These are phyloP conservation scores for Penicillium maclennaniae DNA, from an alignment of 495 filamentous ascomycete genomes.

Conservation along the genomic window DNA sequence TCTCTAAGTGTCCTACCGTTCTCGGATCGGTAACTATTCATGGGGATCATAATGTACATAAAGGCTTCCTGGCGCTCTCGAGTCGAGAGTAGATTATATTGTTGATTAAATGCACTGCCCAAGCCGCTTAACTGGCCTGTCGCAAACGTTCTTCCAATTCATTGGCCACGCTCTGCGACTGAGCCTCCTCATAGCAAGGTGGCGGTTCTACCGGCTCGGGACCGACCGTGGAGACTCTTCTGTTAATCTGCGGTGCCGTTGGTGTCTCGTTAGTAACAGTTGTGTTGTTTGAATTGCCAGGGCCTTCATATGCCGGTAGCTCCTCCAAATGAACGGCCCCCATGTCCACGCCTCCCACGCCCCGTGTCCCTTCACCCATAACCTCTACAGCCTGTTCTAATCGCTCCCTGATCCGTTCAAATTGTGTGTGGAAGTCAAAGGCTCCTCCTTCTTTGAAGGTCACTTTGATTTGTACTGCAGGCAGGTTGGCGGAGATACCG, in stretches of 20 bases:
- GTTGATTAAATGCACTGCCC: background rate
- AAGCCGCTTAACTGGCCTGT: constrained; percentile 23
- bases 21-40: constrained; percentile 9
- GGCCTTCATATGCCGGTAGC: constrained; percentile 70
- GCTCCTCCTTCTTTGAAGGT: constrained; percentile 94
- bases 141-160: constrained; percentile 51
- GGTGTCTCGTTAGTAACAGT: constrained; percentile 5
- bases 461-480: constrained; percentile 72
- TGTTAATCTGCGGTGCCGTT: constrained; percentile 9
- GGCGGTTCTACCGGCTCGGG: constrained; percentile 71
- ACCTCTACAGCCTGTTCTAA: constrained; percentile 75
- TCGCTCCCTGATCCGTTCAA: constrained; percentile 80
- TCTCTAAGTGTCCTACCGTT: background rate
- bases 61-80: background rate
- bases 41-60: constrained; percentile 22
- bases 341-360: constrained; percentile 50
- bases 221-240: constrained; percentile 15
- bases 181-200: constrained; percentile 89
- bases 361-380: constrained; percentile 47
- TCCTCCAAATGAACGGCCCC: constrained; percentile 69
- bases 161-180: constrained; percentile 68
- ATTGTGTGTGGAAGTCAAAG: constrained; percentile 82
- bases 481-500: constrained; percentile 73
- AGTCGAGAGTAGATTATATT: background rate
- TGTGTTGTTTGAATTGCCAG: constrained; percentile 15